Conservation (phyloP, 306 rosid species). For the Prunus davidiana region DNA sequence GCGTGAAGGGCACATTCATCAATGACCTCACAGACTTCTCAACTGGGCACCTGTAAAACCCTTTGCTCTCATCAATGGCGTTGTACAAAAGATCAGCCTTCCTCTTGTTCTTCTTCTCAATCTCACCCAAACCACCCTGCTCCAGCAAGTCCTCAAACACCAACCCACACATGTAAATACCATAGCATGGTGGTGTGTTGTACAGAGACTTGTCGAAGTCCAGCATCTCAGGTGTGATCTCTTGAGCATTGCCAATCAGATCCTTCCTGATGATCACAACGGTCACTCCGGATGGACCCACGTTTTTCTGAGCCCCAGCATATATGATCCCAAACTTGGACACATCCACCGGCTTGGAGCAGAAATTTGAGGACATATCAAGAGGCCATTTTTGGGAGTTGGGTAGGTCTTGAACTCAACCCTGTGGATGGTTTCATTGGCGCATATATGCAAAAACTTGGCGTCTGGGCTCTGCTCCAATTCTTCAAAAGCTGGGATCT, state of each 20-base stretch:
- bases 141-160: constrained; percentile 86
- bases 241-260: constrained; percentile 76
- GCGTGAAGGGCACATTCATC: constrained; percentile 94
- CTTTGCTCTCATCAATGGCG: constrained; percentile 72
- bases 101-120: constrained; percentile 82
- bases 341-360: constrained; percentile 90
- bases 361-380: constrained; percentile 94
- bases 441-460: constrained; percentile 73
- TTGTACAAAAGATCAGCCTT: constrained; percentile 71
- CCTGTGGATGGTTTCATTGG: constrained; percentile 92
- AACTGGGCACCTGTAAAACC: constrained; percentile 80
- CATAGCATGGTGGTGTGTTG: constrained; percentile 91
- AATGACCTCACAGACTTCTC: constrained; percentile 83
- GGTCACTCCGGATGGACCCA: constrained; percentile 90
- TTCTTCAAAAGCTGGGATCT: constrained; percentile 54
- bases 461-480: constrained; percentile 59
- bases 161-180: constrained; percentile 89
- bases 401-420: constrained; percentile 90
- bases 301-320: constrained; percentile 96
- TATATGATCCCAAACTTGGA: constrained; percentile 78
- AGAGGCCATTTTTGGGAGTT: constrained; percentile 43
- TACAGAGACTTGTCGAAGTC: constrained; percentile 87
- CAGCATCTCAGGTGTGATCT: constrained; percentile 77
- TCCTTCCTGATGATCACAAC: neutral
- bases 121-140: constrained; percentile 84